Base-by-base conservation (phyloP, 306 rosid species). In the Vigna angularis region DNA sequence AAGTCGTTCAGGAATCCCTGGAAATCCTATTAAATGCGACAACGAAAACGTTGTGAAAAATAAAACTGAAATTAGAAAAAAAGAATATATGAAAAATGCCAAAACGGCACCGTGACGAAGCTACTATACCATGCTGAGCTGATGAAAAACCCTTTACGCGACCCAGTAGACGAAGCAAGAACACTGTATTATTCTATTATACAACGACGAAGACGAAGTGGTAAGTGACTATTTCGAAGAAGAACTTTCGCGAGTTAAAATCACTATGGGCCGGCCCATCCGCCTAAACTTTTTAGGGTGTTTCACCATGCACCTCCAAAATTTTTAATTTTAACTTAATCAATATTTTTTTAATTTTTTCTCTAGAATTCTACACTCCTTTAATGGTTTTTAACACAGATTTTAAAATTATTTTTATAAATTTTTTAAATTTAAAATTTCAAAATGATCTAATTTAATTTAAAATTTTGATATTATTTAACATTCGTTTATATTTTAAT, bases 1-100 rank as follows among this genome's bases (percentile, higher is more conserved):
- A 94, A 82, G 85, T 92, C 90, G 89, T 88, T 90, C 82, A 94
- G 81, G 88, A 94, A 89, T 59, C 97, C 98, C 97, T 89, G 91
- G 87, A 92, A 92, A 87, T 92, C 95, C 98, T 92, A 89, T 17
- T 4, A 36, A 2, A 24, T 5, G 42, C 42, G 48, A 66, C 3
- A 53, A 36, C 53, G 32, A 50, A 79, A 38, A 9, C 5, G n/a
- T 57, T 34, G 72, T 66, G 42, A 61, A 30, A 3, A 30, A 67
- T 13, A 7, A 56, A 40, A 67, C 26, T 75, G 1, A 4, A n/a
- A 53, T 9, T 10, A 28, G 24, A 53, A 64, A n/a, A 38, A 16
- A 49, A 30, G 15, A 55, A 10, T 3, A 44, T 20, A 14, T 52
- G 11, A 30, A 51, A 34, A 34, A 34, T 34, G 38, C 38, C 38